phyloP scores from a whole-genome alignment of 192 early-diverging fungal genomes.

The Entomortierella beljakovae region DNA sequence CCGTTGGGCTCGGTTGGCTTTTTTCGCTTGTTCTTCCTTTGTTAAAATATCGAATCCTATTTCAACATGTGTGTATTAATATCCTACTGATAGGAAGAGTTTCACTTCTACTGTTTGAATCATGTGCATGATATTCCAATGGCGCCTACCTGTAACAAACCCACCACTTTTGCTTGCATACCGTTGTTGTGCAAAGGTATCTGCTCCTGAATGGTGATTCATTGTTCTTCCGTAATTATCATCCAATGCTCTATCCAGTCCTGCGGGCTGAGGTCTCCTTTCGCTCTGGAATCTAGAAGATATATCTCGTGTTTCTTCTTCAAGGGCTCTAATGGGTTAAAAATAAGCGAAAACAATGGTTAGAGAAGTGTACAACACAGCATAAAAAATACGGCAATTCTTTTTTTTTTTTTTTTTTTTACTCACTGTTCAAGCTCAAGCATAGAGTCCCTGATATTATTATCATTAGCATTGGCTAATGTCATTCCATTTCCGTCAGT shows the following conservation, averaged over 20 bases:
- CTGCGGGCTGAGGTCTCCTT: slow-evolving; percentile 31
- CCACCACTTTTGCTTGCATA: slow-evolving; percentile 40
- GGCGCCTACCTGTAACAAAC: slow-evolving; percentile 40
- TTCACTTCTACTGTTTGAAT: too few relatives aligned
- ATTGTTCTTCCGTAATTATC: slow-evolving; percentile 4
- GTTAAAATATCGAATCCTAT: slow-evolving; percentile 48
- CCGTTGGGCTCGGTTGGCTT: slow-evolving; percentile 33
- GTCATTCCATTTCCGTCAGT: background rate
- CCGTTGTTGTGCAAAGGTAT: slow-evolving; percentile 3
- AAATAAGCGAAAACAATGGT: background rate
- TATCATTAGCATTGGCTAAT: background rate
- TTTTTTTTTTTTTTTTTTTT: background rate
- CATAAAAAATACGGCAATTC: background rate
- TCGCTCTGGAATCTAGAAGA: slow-evolving; percentile 33
- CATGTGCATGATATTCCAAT: background rate
- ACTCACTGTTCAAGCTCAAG: slow-evolving; percentile 44
- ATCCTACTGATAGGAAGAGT: too few relatives aligned
- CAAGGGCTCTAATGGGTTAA: slow-evolving; percentile 15
- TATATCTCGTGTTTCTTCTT: slow-evolving; percentile 44
- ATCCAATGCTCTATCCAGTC: slow-evolving; percentile 32
- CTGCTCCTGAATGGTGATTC: background rate
- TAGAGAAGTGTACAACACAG: background rate
- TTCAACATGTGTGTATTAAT: too few relatives aligned
- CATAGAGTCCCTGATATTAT: slow-evolving; percentile 23
- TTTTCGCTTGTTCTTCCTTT: slow-evolving; percentile 43